phyloP scores from a whole-genome alignment of 2,329 filamentous ascomycete genomes.

The Teratosphaeriaceae sp. region DNA sequence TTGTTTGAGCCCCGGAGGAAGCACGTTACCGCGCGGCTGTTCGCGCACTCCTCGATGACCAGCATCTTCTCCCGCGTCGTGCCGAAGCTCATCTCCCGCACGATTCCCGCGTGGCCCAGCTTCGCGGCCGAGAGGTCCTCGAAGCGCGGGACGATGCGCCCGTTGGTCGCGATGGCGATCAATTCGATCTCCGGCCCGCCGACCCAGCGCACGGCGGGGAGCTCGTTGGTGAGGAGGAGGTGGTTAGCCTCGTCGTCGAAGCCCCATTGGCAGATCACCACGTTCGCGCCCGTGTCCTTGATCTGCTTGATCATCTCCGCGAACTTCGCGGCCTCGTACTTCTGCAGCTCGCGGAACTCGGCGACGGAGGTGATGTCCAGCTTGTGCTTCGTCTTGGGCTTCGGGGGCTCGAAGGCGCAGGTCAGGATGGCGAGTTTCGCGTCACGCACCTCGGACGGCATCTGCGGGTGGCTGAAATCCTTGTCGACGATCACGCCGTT shows the following conservation, averaged over 20 bases:
- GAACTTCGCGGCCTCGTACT: constrained; percentile 94
- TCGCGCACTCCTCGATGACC: constrained; percentile 98
- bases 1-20: constrained; percentile 99
- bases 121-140: constrained; percentile 90
- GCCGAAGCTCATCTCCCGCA: constrained; percentile 92
- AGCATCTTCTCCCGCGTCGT: constrained; percentile 99
- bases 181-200: constrained; percentile 97
- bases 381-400: constrained; percentile 99
- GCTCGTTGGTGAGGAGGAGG: constrained; percentile 86
- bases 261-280: constrained; percentile 98
- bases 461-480: constrained; percentile 98
- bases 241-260: constrained; percentile 99
- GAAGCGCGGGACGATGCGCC: constrained; percentile 93
- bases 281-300: constrained; percentile 93
- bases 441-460: constrained; percentile 91
- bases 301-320: constrained; percentile 98
- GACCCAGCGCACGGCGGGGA: constrained; percentile 96
- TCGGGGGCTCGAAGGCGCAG: constrained; percentile 96
- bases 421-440: constrained; percentile 97
- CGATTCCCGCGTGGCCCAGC: constrained; percentile 80
- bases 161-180: constrained; percentile 97
- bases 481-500: constrained; percentile 99
- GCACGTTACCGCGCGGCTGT: constrained; percentile 90
- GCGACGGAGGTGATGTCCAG: constrained; percentile 95
- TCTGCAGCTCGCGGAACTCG: constrained; percentile 96